A percentile compares a stretch with the other conserved stretches of the same genome.
phyloP scores from a whole-genome alignment of 2,329 filamentous ascomycete genomes.

The Colletotrichum abscissum region DNA sequence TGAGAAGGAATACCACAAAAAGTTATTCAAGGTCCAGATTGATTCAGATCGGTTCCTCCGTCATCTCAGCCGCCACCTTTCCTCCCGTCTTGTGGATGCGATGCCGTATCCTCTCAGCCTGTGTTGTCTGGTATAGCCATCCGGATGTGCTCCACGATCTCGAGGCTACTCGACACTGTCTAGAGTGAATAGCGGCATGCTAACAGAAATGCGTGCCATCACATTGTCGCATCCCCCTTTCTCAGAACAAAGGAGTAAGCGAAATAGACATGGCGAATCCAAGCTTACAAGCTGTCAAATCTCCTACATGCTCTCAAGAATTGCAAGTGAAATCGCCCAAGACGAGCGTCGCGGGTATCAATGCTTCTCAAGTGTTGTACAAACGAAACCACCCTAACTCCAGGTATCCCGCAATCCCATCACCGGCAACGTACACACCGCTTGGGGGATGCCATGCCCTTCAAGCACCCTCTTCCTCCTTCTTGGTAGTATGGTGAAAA shows the following conservation, averaged over 20 bases:
- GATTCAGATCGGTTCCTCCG: slow-evolving; percentile 18
- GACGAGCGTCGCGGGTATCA: slow-evolving; percentile 36
- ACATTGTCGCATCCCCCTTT: not conserved
- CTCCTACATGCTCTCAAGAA: not conserved
- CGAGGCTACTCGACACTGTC: not conserved
- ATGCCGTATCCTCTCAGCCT: not conserved
- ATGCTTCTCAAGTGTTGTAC: slow-evolving; percentile 2
- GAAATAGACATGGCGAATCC: slow-evolving; percentile 14
- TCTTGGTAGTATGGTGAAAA: slow-evolving; percentile 45
- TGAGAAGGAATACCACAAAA: slow-evolving; percentile 34
- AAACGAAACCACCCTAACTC: slow-evolving; percentile 10
- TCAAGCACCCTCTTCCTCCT: slow-evolving; percentile 37
- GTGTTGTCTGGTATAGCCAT: not conserved
- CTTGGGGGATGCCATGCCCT: too few relatives aligned
- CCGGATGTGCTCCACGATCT: not conserved
- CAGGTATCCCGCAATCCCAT: slow-evolving; percentile 2
- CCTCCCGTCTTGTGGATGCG: not conserved
- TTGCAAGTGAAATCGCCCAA: slow-evolving; percentile 14
- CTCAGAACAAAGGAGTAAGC: not conserved
- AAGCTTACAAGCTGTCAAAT: slow-evolving; percentile 1
- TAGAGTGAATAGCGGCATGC: not conserved
- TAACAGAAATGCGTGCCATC: not conserved
- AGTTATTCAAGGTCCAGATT: slow-evolving; percentile 27
- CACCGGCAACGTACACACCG: not conserved
- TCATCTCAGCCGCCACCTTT: slow-evolving; percentile 30